Conservation (phyloP, 1,284 basidiomycete genomes). For the Cryptococcus floricola region DNA sequence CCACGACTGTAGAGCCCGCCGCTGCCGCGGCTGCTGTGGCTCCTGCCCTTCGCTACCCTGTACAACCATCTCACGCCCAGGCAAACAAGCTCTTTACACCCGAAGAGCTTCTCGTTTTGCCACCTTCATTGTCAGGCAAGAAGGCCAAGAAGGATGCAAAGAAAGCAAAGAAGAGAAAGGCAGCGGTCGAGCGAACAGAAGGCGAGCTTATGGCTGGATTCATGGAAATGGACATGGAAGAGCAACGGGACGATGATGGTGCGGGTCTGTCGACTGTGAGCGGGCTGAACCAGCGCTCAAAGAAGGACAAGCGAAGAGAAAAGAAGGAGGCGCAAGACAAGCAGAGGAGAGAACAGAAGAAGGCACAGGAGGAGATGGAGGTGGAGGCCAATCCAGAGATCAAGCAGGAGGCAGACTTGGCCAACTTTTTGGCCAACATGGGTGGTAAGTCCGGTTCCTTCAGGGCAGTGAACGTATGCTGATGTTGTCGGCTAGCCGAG, state of each 20-base stretch:
- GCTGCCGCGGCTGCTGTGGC: not conserved
- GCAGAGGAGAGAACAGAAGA: constrained; percentile 21
- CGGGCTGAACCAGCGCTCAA: not conserved
- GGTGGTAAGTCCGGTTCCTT: constrained; percentile 29
- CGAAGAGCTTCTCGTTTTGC: constrained; percentile 42
- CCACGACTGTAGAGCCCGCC: not conserved
- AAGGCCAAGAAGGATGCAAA: constrained; percentile 42
- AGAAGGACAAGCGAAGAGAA: constrained; percentile 5
- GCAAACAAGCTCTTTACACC: constrained; percentile 38
- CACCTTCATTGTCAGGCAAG: constrained; percentile 15
- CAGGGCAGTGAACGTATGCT: not conserved
- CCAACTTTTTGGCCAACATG: constrained; percentile 44
- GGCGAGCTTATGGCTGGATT: constrained; percentile 42
- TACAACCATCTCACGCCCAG: constrained; percentile 1
- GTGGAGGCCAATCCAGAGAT: constrained; percentile 32
- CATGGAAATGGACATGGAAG: constrained; percentile 42
- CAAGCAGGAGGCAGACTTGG: constrained; percentile 47
- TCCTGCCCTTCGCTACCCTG: not conserved
- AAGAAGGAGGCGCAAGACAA: constrained; percentile 20
- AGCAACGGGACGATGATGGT: constrained; percentile 10
- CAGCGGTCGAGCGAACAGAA: constrained; percentile 37
- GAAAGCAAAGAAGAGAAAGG: constrained; percentile 44
- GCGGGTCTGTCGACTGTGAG: not conserved
- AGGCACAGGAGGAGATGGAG: constrained; percentile 11
- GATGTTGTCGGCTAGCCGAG: constrained; percentile 10